Conservation (phyloP, 768 basidiomycete genomes). For the Gymnopilus dilepis region DNA sequence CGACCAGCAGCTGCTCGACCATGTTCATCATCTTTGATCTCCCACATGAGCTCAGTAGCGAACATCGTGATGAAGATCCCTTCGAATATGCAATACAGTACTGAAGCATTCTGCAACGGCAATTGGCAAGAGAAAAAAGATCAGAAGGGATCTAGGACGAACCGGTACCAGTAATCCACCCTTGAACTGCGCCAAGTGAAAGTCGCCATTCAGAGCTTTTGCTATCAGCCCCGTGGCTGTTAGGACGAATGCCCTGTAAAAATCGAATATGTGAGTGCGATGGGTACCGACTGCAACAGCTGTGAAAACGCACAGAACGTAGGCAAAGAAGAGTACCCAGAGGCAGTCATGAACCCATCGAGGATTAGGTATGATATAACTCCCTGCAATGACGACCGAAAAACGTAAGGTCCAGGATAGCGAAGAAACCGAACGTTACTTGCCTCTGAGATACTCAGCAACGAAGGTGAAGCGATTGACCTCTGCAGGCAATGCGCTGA, state of each 20-base stretch:
- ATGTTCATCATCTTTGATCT: constrained; percentile 1
- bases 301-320: background rate
- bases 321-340: constrained; percentile 8
- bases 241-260: background rate
- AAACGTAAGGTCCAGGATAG: background rate
- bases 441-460: constrained; percentile 1
- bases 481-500: constrained; percentile 1
- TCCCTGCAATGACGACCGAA: background rate
- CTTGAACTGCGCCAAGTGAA: constrained; percentile 6
- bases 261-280: background rate
- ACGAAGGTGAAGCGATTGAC: constrained; percentile 10
- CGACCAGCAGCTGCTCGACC: background rate
- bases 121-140: no score
- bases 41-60: constrained; percentile 2
- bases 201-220: constrained; percentile 5
- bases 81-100: constrained; percentile 8
- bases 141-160: background rate
- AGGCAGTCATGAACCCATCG: constrained; percentile 6
- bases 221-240: constrained; percentile 1
- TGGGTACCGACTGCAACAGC: background rate
- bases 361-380: constrained; percentile 6
- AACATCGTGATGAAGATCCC: constrained; percentile 3
- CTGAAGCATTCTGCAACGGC: constrained; percentile 6
- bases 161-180: constrained; percentile 5
- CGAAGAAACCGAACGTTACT: no score